Base-by-base conservation (phyloP, 2,329 filamentous ascomycete species). In the Colletotrichum tropicale region DNA sequence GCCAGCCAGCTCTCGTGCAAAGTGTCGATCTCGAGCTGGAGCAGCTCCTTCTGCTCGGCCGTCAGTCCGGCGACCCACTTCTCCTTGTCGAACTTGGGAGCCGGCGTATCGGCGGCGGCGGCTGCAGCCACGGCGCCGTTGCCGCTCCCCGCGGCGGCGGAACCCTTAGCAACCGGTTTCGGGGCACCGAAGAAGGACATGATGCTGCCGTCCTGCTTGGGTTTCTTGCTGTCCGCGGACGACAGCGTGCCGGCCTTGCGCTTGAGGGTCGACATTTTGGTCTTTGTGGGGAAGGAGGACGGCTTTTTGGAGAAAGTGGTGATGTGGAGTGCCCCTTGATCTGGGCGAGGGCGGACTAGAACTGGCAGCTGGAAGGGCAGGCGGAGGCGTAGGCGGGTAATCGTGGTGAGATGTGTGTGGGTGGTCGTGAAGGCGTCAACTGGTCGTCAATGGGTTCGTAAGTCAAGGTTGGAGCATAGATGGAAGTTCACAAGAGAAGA, bases 1-100 rank as follows among this genome's bases (percentile, higher is more conserved):
- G 93, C 93, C 77, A 99, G 89, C 96, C 97, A 99, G 87, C 94
- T 98, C 76, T 96, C 94, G 82, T 98, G 91, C 76, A 99, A 87
- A 0, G 96, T 98, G 60, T 98, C 92, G 79, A 99, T 98, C 87
- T 99, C 97, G 55, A 99, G 90, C 81, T 94, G 89, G 65, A 99
- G 89, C 62, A 98, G 88, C 68, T 93, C 89, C 82, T 92, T 95
- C 84, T 98, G 95, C 86, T 99, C 97, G 0, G 91, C 85, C 0
- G 91, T 96, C 77, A 99, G 89, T 73, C 91, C 91, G 24, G 91
- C 91, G n/a, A 96, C 89, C 97, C 97, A 99, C 85, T 94, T 95
- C 61, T 92, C 91, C 88, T 98, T 98, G 88, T 98, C 91, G 83
- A 98, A 98, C 78, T 91, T 94, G 73, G 83, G 77, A 7, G 85